These are phyloP conservation scores for Phytophthora agathidicida DNA, from an alignment of 352 stramenopile species.

Conservation along the genomic window DNA sequence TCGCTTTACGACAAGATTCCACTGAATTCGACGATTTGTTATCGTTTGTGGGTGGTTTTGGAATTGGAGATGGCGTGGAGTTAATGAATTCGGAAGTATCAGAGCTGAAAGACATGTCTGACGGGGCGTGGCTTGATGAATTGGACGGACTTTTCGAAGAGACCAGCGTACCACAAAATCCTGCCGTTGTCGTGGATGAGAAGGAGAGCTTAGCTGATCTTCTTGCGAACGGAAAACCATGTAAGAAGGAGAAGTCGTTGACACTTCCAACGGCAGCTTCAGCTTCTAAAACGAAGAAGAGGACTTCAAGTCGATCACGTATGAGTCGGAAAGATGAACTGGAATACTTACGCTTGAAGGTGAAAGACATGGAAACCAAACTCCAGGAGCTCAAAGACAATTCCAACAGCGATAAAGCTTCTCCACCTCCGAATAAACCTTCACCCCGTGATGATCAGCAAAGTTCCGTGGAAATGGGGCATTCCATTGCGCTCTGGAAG, in stretches of 20 bases:
- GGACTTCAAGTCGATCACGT: background rate
- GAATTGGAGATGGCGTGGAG: background rate
- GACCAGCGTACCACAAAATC: background rate
- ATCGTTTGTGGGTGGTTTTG: constrained; percentile 7
- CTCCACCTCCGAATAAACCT: background rate
- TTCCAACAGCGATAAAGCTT: background rate
- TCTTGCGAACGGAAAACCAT: too few species aligned
- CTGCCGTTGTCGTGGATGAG: background rate
- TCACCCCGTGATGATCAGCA: background rate
- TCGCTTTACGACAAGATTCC: constrained; percentile 1
- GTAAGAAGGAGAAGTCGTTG: background rate
- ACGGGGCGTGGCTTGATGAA: constrained; percentile 10
- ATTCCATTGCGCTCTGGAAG: constrained; percentile 40
- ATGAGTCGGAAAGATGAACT: constrained; percentile 28
- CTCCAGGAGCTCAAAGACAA: constrained; percentile 23
- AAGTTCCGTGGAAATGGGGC: background rate
- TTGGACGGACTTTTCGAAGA: constrained; percentile 12
- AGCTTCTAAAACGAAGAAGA: background rate
- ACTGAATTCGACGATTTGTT: constrained; percentile 20
- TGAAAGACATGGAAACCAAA: constrained; percentile 34
- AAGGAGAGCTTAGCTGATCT: too few species aligned
- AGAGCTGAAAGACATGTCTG: background rate
- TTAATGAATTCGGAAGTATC: background rate
- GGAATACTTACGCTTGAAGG: constrained; percentile 34
- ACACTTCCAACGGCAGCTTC: background rate